Conservation (phyloP, 2,329 filamentous ascomycete genomes). For the Chrysoporthe cubensis region DNA sequence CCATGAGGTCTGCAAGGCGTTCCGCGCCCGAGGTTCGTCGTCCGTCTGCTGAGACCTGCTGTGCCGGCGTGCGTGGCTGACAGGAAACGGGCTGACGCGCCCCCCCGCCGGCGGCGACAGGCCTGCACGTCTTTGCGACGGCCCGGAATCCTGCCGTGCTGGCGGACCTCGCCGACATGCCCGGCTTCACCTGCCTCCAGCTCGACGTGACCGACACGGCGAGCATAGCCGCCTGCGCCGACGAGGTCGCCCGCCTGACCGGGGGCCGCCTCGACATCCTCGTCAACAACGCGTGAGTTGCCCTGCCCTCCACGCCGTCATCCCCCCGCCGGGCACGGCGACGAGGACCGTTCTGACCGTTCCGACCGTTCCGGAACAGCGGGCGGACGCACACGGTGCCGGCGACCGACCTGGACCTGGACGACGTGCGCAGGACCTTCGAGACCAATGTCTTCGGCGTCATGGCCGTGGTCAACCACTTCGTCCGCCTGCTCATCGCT, state of each 20-base stretch:
- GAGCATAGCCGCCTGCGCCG: conserved; percentile 54
- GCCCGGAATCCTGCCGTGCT: conserved; percentile 56
- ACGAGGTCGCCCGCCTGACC: conserved; percentile 51
- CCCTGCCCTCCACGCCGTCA: not conserved
- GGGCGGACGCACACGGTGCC: conserved; percentile 29
- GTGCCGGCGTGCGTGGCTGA: not conserved
- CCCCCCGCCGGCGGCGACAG: conserved; percentile 34
- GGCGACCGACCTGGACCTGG: conserved; percentile 45
- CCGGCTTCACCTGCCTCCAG: conserved; percentile 51
- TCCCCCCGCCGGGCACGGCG: too few relatives aligned
- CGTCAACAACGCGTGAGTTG: conserved; percentile 61
- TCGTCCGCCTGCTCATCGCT: conserved; percentile 53
- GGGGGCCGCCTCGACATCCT: conserved; percentile 60
- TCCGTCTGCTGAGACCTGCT: not conserved
- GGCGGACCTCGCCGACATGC: conserved; percentile 45
- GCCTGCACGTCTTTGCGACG: conserved; percentile 60
- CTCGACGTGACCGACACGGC: conserved; percentile 58
- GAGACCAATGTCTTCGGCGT: conserved; percentile 62
- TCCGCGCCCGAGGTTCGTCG: conserved; percentile 53
- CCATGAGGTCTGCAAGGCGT: conserved; percentile 56
- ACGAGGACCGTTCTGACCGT: too few relatives aligned
- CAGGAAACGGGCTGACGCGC: not conserved
- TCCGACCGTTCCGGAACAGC: not conserved
- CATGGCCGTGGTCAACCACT: conserved; percentile 59
- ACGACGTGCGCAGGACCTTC: conserved; percentile 57